Evolutionary conservation across 2,329 filamentous ascomycete species (phyloP).

Genomic region (Sarocladiaceae sp.): DNA sequence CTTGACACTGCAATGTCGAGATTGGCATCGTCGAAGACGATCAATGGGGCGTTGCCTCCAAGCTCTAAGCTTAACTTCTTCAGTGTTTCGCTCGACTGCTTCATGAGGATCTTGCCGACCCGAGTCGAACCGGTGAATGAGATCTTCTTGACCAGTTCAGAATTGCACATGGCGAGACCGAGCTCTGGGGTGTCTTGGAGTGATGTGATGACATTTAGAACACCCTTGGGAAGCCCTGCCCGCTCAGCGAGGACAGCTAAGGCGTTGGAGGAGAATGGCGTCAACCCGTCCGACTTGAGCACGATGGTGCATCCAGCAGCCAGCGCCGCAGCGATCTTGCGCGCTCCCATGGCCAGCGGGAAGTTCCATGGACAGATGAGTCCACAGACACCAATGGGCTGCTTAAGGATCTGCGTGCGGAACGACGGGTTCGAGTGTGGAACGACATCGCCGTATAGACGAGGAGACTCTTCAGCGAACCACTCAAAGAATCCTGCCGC

Average conservation of each 20-base stretch:
- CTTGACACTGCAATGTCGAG: constrained; percentile 61
- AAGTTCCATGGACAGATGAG: constrained; percentile 51
- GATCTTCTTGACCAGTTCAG: constrained; percentile 53
- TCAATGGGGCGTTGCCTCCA: constrained; percentile 40
- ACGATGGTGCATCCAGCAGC: constrained; percentile 73
- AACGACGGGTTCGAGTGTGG: too few relatives aligned
- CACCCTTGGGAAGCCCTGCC: constrained; percentile 78
- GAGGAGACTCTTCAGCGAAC: too few relatives aligned
- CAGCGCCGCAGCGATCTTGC: constrained; percentile 43
- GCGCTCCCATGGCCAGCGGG: constrained; percentile 18
- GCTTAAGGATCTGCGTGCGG: constrained; percentile 13
- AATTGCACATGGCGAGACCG: constrained; percentile 45
- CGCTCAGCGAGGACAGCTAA: constrained; percentile 74
- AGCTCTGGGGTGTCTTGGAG: constrained; percentile 62
- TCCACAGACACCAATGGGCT: constrained; percentile 18
- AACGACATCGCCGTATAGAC: too few relatives aligned
- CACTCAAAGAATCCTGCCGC: too few relatives aligned
- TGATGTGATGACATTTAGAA: constrained; percentile 78
- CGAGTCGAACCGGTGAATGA: constrained; percentile 61
- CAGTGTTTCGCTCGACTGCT: constrained; percentile 59
- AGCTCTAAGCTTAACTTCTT: constrained; percentile 71
- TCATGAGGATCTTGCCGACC: constrained; percentile 51
- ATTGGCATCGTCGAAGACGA: constrained; percentile 66
- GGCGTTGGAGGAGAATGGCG: constrained; percentile 79
- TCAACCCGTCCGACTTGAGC: constrained; percentile 79